A percentile compares a stretch with the other conserved stretches of the same genome.
phyloP scores from a whole-genome alignment of 345 rosid species.

The Eutrema yunnanense region DNA sequence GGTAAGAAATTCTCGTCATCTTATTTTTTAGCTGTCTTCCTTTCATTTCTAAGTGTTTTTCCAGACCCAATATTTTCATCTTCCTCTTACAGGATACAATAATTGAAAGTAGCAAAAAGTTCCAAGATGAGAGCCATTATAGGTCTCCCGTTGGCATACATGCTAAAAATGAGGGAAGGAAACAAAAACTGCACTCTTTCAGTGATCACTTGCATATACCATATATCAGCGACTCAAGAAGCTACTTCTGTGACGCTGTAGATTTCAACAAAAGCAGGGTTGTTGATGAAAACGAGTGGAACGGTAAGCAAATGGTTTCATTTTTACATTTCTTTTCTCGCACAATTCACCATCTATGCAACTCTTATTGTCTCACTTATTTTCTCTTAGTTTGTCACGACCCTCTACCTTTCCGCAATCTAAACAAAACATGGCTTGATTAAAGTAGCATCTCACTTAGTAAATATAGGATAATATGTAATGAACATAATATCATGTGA shows the following conservation, averaged over 20 bases:
- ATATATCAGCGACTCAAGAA: conserved; percentile 29
- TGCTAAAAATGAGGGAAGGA: conserved; percentile 27
- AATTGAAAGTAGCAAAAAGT: conserved; percentile 39
- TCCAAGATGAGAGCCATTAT: conserved; percentile 25
- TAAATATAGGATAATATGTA: neutral
- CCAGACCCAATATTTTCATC: neutral
- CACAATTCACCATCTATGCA: conserved; percentile 1
- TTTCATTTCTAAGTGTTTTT: neutral
- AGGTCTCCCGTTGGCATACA: conserved; percentile 30
- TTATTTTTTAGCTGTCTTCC: conserved; percentile 8
- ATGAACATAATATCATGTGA: neutral
- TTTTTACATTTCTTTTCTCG: neutral
- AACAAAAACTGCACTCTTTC: conserved; percentile 21
- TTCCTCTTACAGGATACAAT: conserved; percentile 43
- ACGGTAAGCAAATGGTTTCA: conserved; percentile 32
- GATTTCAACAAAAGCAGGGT: conserved; percentile 17
- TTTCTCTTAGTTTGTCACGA: neutral
- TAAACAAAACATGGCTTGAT: neutral
- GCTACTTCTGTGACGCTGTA: conserved; percentile 23
- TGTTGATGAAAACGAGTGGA: conserved; percentile 33
- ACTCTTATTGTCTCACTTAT: conserved; percentile 4
- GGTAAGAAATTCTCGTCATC: conserved; percentile 34
- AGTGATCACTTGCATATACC: conserved; percentile 29
- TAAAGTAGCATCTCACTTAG: conserved; percentile 15
- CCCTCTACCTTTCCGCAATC: neutral